Evolutionary conservation across 2,329 filamentous ascomycete genomes (phyloP).

Genomic region (Fusarium solani-melongenae): DNA sequence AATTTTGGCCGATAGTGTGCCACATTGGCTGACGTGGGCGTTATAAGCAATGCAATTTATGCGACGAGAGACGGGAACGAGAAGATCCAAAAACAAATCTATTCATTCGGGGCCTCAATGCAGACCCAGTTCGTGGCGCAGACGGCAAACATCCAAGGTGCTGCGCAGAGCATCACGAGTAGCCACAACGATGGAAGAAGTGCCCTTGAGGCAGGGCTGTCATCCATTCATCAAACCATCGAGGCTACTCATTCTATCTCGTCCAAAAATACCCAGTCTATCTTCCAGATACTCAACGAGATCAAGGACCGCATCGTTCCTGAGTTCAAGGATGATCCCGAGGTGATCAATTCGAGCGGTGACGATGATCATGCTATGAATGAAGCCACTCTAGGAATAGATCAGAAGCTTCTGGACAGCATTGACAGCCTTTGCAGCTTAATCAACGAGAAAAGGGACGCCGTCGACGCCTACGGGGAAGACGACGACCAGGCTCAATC

Average conservation of each 20-base stretch:
- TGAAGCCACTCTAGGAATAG: not conserved
- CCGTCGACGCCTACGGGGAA: constrained; percentile 3
- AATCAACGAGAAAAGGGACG: not conserved
- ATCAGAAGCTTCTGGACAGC: not conserved
- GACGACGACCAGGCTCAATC: not conserved
- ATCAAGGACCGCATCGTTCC: not conserved
- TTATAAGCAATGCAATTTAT: not conserved
- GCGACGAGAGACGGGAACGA: not conserved
- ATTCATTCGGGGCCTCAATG: not conserved
- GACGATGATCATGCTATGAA: not conserved
- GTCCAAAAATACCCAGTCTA: not conserved
- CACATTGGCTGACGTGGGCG: not conserved
- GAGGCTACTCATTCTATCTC: not conserved
- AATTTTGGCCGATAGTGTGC: not conserved
- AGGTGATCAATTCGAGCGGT: accelerated
- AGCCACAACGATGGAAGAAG: not conserved
- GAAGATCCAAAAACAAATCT: not conserved
- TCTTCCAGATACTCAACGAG: not conserved
- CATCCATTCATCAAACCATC: not conserved
- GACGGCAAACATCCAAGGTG: not conserved
- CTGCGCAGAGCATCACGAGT: not conserved
- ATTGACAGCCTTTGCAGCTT: constrained; percentile 3
- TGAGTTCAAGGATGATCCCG: not conserved
- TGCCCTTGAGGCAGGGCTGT: not conserved
- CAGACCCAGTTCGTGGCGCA: not conserved